Evolutionary conservation across 345 rosid species (phyloP).

Genomic region (Populus alba): DNA sequence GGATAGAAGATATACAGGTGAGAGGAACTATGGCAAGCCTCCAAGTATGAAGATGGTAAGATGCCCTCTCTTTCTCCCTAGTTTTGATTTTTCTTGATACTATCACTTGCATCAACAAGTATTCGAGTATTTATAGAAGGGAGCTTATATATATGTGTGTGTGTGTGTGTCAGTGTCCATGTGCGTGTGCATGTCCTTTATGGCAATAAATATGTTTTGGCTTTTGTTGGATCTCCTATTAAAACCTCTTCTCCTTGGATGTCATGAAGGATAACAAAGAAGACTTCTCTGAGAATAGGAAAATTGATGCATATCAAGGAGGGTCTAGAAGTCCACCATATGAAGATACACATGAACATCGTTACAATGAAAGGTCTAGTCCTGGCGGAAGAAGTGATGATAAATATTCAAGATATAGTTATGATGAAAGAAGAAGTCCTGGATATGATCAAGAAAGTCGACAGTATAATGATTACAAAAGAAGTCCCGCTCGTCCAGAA

Average conservation of each 20-base stretch:
- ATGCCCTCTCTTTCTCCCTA: not conserved
- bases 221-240: not conserved
- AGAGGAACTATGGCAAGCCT: conserved; percentile 72
- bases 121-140: not conserved
- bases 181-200: not conserved
- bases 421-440: conserved; percentile 63
- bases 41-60: conserved; percentile 69
- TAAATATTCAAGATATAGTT: conserved; percentile 38
- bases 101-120: not conserved
- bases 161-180: too few relatives aligned
- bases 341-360: conserved; percentile 69
- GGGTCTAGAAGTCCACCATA: conserved; percentile 87
- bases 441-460: conserved; percentile 62
- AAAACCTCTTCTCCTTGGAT: conserved; percentile 3
- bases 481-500: conserved; percentile 76
- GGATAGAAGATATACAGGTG: conserved; percentile 74
- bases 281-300: conserved; percentile 51
- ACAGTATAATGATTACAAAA: conserved; percentile 48
- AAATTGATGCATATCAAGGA: conserved; percentile 46
- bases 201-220: not conserved
- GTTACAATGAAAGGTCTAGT: conserved; percentile 67
- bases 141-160: not conserved
- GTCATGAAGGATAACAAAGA: conserved; percentile 68
- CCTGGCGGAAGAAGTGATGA: conserved; percentile 75
- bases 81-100: conserved; percentile 1